Base-by-base conservation (phyloP, 352 stramenopile species). In the Globisporangium barbulae region DNA sequence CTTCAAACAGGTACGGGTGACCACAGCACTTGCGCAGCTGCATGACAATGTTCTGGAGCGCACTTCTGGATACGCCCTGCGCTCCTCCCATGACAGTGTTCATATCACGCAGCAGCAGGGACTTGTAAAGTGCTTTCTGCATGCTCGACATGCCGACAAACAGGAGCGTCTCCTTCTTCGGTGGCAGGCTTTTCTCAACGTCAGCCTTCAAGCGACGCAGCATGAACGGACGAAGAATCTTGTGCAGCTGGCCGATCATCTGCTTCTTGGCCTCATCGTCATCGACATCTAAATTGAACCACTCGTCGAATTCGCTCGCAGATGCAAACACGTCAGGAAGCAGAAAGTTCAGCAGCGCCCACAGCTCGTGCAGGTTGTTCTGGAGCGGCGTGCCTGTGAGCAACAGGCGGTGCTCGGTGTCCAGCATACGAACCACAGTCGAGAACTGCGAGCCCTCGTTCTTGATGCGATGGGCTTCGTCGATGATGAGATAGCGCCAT, bases 201-300 rank as follows among this genome's bases (percentile, higher is more conserved):
- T 99, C 97, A 52, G 98, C 97, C 73, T 99, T 99, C 3, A 99
- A 73, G 59, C 98, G 83, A 60, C 98, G 90, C 47, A 99, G 73
- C 79, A 99, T 98, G 76, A 98, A 99, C 1, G 97, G 96, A 47
- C 94, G 80, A 49, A 96, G 68, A 52, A 96, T 96, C 61, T 92
- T 91, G 72, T 96, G 87, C 48, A 96, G 61, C 67, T 96, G 87
- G 5, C 79, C 85, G 42, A 96, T 96, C 85, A 96, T 93, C 54
- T 93, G 85, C 65, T 96, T 94, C 70, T 96, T 96, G 4, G 87
- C 87, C 76, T 95, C 85, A 22, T 95, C 87, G 45, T 95, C 87
- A 49, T 93, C 87, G 10, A 92, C 84, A 49, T 95, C 87, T 15
- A 95, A 66, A 47, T 95, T 95, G 60, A 96, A 96, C 88, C 88